Base-by-base conservation (phyloP, 2,329 filamentous ascomycete species). In the Fusarium musae region DNA sequence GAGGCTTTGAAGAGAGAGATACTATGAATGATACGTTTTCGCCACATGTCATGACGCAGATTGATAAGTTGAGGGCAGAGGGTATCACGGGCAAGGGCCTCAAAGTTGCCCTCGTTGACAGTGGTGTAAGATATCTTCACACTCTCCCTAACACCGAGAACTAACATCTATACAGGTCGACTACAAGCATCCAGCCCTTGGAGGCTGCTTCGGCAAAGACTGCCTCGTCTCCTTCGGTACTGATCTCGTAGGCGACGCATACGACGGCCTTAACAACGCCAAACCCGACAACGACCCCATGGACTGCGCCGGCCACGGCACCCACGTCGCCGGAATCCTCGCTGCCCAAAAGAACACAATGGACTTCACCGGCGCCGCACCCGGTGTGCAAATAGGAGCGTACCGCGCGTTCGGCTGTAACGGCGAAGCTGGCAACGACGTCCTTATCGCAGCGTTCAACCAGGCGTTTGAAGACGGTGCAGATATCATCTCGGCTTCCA, bases 161-260 rank as follows among this genome's bases (percentile, higher is more conserved):
- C 66, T 73, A 19, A 73, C 50, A 28, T 2, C 28, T 4, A 34
- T 3, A 21, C 36, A 87, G 86, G 82, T 91, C 53, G 90, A 92
- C 77, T 92, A 91, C 76, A 85, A 82, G 2, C 90, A 92, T 75
- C 88, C 89, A 4, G 88, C 89, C 34, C 85, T 93, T 1, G 91
- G 91, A 21, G 89, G 89, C 52, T 90, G 90, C 75, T 92, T 91
- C 76, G 91, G 90, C 4, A 75, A 83, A 2, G 88, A 85, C 17
- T 91, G 87, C 73, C 82, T 91, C 44, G 87, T 92, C 23, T 83
- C 84, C 7, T 87, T 85, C 65, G 90, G 91, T 23, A 83, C 83
- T 40, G 89, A 91, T 70, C 82, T 90, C 46, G 86, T 90, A 23
- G 90, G 89, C 23, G 88, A 92, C 61, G 82, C 81, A 53, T 89